Evolutionary conservation across 139 green algal genomes (phyloP), one percentile per base, ranked within the genome.

Genomic region (Limnomonas spitsbergensis): DNA sequence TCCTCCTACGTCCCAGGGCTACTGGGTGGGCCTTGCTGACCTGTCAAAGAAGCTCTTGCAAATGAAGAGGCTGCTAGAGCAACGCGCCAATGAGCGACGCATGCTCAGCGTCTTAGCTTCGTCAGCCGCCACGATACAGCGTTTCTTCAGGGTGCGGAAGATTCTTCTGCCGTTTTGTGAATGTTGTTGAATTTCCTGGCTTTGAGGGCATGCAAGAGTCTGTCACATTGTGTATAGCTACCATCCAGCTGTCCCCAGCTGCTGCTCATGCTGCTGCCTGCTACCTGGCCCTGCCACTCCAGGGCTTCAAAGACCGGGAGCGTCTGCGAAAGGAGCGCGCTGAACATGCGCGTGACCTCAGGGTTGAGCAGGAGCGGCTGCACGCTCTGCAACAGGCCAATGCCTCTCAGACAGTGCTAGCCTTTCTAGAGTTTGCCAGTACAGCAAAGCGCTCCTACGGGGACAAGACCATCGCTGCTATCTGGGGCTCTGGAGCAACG

Each of bases 121-220:
- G 20, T 14, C 47, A 61, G 47, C 47, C 20, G 47, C 14, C 14
- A 61, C 47, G 14, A 61, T 61, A 14, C 47, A 61, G 20, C 14
- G 47, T 29, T 61, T 61, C 47, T 61, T 61, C 47, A 61, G 47
- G 47, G 47, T 61, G 47, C 14, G 47, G n/a, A n/a, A n/a, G n/a
- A n/a, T n/a, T n/a, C n/a, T n/a, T n/a, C n/a, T n/a, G n/a, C n/a
- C n/a, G n/a, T n/a, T n/a, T n/a, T n/a, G n/a, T n/a, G n/a, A n/a
- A n/a, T n/a, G 47, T 61, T 61, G 14, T 61, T 61, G 47, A 61
- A 61, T n/a, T n/a, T n/a, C n/a, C n/a, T n/a, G n/a, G n/a, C n/a
- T n/a, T n/a, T n/a, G n/a, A n/a, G n/a, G n/a, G n/a, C n/a, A n/a
- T n/a, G n/a, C n/a, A n/a, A n/a, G n/a, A n/a, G n/a, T n/a, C n/a